Evolutionary conservation across 306 rosid species (phyloP).

Genomic region (Mimosa pudica): DNA sequence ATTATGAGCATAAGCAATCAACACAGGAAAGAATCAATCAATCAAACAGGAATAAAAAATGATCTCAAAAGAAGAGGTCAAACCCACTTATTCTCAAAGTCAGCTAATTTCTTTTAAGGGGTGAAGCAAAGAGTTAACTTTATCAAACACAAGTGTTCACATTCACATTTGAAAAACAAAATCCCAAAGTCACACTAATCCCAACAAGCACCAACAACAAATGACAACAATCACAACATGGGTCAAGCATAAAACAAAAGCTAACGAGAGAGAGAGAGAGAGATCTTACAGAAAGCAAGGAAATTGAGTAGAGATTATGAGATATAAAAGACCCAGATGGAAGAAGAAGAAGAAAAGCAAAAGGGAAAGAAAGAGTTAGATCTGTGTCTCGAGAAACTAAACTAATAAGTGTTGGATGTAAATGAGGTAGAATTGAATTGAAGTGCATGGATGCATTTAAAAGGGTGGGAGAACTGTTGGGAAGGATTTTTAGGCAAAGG

Average conservation of each 20-base stretch:
- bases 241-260: not conserved
- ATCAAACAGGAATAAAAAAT: not conserved
- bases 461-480: constrained; percentile 23
- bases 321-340: constrained; percentile 8
- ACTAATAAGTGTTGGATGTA: no score
- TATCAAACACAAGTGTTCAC: constrained; percentile 27
- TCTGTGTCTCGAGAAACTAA: no score
- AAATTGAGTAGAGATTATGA: not conserved
- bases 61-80: constrained; percentile 39
- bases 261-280: not conserved
- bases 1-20: constrained; percentile 34
- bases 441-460: constrained; percentile 20
- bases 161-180: constrained; percentile 49
- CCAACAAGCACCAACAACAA: constrained; percentile 21
- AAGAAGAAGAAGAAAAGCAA: constrained; percentile 38
- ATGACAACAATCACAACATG: constrained; percentile 24
- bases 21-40: constrained; percentile 18
- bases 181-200: constrained; percentile 14
- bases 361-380: constrained; percentile 46
- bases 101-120: not conserved
- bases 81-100: constrained; percentile 35
- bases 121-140: constrained; percentile 26
- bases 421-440: constrained; percentile 27
- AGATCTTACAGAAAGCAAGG: constrained; percentile 47
- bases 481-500: constrained; percentile 28